Evolutionary conservation across 345 rosid species (phyloP).

Genomic region (Boechera stricta): DNA sequence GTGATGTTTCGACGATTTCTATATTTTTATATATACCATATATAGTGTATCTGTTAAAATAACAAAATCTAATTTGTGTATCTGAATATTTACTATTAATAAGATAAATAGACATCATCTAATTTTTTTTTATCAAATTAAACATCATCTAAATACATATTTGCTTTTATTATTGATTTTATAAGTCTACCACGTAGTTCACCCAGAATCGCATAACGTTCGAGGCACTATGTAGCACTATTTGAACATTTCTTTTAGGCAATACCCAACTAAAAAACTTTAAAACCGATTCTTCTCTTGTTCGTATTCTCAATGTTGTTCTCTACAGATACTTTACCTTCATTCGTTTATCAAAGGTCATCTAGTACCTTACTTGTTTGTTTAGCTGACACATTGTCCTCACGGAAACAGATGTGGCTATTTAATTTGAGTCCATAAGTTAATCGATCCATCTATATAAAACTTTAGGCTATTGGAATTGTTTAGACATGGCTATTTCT

Average conservation of each 20-base stretch:
- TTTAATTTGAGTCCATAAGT: neutral
- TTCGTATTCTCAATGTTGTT: neutral
- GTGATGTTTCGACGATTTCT: neutral
- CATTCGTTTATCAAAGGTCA: slow-evolving; percentile 5
- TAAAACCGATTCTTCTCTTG: neutral
- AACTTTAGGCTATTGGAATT: neutral
- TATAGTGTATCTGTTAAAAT: neutral
- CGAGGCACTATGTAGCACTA: neutral
- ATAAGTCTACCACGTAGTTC: neutral
- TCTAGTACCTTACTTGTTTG: neutral
- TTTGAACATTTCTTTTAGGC: no score
- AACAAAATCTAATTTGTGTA: neutral
- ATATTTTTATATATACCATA: neutral
- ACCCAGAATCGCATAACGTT: neutral
- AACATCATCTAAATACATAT: neutral
- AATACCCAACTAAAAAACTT: no score
- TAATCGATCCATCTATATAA: neutral
- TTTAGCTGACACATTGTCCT: slow-evolving; percentile 27
- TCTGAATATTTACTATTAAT: neutral
- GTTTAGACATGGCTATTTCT: slow-evolving; percentile 23
- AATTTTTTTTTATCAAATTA: no score
- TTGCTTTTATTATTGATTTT: neutral
- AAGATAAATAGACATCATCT: no score
- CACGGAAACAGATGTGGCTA: neutral
- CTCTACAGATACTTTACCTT: neutral